Evolutionary conservation across 2,329 filamentous ascomycete genomes (phyloP), one percentile per base, ranked within the genome.

Genomic region (Paracorniculantispora psalliotae): DNA sequence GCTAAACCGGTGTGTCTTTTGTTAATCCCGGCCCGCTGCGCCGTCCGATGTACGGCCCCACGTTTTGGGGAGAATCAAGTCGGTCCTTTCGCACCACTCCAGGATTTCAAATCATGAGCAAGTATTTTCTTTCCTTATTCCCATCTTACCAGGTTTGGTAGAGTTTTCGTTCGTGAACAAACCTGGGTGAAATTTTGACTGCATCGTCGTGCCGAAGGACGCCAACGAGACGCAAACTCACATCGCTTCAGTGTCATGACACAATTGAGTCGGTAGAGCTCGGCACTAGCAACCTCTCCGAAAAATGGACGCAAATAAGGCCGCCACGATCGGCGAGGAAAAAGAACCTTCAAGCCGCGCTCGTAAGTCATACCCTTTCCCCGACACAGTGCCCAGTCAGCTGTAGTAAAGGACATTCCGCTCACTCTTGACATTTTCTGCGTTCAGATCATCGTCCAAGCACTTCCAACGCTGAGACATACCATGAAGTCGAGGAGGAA

Each of bases 41-140:
- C 19, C 26, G 39, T 37, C 19, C 41, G 52, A 55, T 35, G 41
- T 21, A 25, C 52, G 28, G 52, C 52, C 41, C 52, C 52, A 55
- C 52, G 52, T 41, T 19, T 23, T 35, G 13, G 19, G 26, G 15
- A 25, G 19, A 46, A 52, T 28, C 15, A 39, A 41, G 21, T 28
- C 48, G 17, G 12, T 39, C 33, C 46, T 28, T 26, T 51, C 35
- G 33, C 30, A 33, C 50, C 35, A 10, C 15, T 15, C 35, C n/a
- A 46, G 6, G n/a, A 23, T 35, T 37, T 55, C 12, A 10, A 46
- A 44, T 21, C 50, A 35, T 46, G 41, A n/a, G 28, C 26, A 35
- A 8, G 26, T 12, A 23, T 25, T n/a, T 25, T 46, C 23, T 55
- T 21, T 47, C n/a, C 12, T 19, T 19, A 2, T 53, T 30, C 43